Base-by-base conservation (phyloP, 306 rosid species). In the Nissolia schottii region DNA sequence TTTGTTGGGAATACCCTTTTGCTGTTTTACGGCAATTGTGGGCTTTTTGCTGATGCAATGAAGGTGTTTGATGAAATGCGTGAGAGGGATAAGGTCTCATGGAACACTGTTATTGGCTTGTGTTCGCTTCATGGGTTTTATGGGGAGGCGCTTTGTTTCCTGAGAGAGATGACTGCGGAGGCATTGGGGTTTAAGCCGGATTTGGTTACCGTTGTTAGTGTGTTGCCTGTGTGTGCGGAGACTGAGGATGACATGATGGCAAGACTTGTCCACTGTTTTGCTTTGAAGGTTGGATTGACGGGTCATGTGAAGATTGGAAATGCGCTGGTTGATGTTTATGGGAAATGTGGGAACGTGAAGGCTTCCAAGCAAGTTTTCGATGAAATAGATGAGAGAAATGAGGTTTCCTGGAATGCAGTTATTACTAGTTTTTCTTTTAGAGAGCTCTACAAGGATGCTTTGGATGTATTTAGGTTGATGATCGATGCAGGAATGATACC, bases 371-470 rank as follows among this genome's bases (percentile, higher is more conserved):
- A 76, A 57, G 87, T 85, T 81, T 93, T 93, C 54, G 75, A 83
- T 81, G 96, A 87, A 81, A 90, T 86, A 71, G 64, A 76, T 46
- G 85, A 80, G 58, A 87, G 76, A 67, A 89, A 82, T 79, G 96
- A 84, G 79, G 92, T 93, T 76, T 93, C 98, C 1, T 89, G 97
- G 97, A 93, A 93, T 83, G 81, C 94, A 20, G 49, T 88, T 37
- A 87, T 93, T 38, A 86, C 89, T 27, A 64, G 96, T 73, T 89
- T 90, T 53, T 70, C 97, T 41, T 87, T 79, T 73, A 82, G 82
- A 46, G 85, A 87, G 67, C 72, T 38, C 28, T 72, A 56, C 65
- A 6, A 12, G 55, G 83, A 79, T 54, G 96, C 98, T 35, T 70
- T 86, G 64, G 77, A 69, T 48, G 79, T 43, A 15, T 89, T 93